phyloP scores from a whole-genome alignment of 495 filamentous ascomycete species.

The Penicillium cataractarum region DNA sequence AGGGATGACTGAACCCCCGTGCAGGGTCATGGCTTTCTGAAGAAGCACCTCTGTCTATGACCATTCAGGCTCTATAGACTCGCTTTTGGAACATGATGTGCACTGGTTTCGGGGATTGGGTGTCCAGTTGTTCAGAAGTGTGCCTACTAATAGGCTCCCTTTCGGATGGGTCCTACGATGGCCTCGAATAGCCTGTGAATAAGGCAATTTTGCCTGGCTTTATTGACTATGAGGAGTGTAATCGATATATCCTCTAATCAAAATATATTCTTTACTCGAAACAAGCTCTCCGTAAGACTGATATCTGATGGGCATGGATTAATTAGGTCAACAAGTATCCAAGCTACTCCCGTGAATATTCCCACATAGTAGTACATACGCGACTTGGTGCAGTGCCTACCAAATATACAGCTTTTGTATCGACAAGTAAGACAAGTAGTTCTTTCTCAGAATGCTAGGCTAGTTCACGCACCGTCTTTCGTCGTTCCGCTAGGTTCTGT shows the following conservation, averaged over 20 bases:
- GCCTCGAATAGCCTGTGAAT: background rate
- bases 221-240: background rate
- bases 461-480: background rate
- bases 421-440: background rate
- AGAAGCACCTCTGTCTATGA: background rate
- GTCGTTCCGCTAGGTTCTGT: background rate
- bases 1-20: background rate
- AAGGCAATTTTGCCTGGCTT: background rate
- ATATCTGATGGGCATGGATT: too few species aligned
- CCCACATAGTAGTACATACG: background rate
- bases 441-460: background rate
- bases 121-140: background rate
- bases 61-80: background rate
- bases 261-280: background rate
- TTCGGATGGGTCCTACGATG: background rate
- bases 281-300: too few species aligned
- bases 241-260: background rate
- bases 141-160: background rate
- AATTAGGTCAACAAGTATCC: background rate
- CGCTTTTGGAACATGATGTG: background rate
- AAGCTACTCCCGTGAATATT: background rate
- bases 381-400: background rate
- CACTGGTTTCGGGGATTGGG: background rate
- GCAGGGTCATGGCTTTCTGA: background rate
- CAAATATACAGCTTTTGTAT: background rate